Evolutionary conservation across 2,329 filamentous ascomycete species (phyloP), one percentile per base, ranked within the genome.

Genomic region (Trichoderma sp.): DNA sequence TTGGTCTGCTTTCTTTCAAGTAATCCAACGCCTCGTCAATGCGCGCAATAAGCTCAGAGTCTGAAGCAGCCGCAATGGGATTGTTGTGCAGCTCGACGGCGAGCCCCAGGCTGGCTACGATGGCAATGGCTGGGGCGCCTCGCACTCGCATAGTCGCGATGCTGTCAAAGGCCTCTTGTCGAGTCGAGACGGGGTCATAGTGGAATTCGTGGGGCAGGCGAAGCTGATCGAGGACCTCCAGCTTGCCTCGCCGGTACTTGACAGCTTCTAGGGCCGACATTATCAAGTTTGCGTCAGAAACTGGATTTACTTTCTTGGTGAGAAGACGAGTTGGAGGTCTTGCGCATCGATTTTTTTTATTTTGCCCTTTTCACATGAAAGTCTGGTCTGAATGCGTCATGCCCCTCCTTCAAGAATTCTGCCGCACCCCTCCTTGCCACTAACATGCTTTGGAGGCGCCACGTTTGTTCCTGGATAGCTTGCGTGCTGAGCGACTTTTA

Each of bases 91-190:
- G 81, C 79, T 98, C 95, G 10, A 97, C 92, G 1, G 94, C 94
- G 43, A 97, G 87, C 2, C 92, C 91, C 40, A 99, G 87, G 24
- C 92, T 92, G 27, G 96, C 96, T n/a, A 99, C 96, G 72, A 99
- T 98, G 56, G 96, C 96, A 79, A 99, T 99, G 57, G 96, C 96
- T 0, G 96, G 96, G 5, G 96, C 96, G 40, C 81, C 93, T 75
- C 92, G 89, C 7, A 91, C 89, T 60, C 89, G 83, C 92, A 96
- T 96, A 19, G 91, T 86, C 74, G 89, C 89, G 81, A 96, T 96
- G 75, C 91, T 92, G 78, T 93, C 90, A 81, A 93, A 96, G 47
- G 91, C 92, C 80, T 93, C 91, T 74, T 90, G 87, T 72, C 89
- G 87, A 13, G 87, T 91, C 35, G 85, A 85, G 65, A 95, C 87